Evolutionary conservation across 495 filamentous ascomycete species (phyloP), one percentile per base, ranked within the genome.

Genomic region (Penicillium antarcticum): DNA sequence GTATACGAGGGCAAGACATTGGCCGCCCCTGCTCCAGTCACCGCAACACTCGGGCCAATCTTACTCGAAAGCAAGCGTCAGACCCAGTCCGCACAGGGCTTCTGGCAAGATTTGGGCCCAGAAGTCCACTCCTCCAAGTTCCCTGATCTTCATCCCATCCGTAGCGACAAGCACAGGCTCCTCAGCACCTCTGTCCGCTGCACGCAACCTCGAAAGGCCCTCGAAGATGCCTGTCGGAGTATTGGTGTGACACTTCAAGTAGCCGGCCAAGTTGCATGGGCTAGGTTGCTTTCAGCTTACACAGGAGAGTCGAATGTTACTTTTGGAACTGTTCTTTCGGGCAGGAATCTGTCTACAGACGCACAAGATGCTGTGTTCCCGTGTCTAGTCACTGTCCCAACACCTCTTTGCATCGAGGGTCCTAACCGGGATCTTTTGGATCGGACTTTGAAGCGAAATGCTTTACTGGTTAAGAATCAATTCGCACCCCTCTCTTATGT

Each of bases 291-390:
- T 4, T 77, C 85, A 11, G 78, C 83, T 0, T 92, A 92, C 60
- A 80, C 80, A 26, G 89, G 89, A 5, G 88, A 95, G 42, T 18
- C 62, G 4, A 76, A 72, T 12, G 80, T 89, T 3, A 81, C 78
- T 0, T 91, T 89, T 61, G 90, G 89, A 0, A 76, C 87, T 31
- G 87, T 85, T 51, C 73, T 94, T 8, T 89, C 89, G 3, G 87
- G 87, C 3, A 75, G 87, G 8, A 81, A 78, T 23, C 48, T 74
- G 10, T 74, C 79, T 1, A 68, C 80, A 9, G 69, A 69, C 39
- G 79, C 81, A 0, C 70, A 75, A 41, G 53, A 74, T 2, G 76
- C 77, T 14, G 71, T 79, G 12, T 88, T 95, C 43, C 90, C 89
- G 10, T 88, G 84, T 61, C 79, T 95, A 21, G 79, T 80, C 0